These are phyloP conservation scores for Diaporthe amygdali DNA, from an alignment of 2,329 filamentous ascomycete species.

Conservation along the genomic window DNA sequence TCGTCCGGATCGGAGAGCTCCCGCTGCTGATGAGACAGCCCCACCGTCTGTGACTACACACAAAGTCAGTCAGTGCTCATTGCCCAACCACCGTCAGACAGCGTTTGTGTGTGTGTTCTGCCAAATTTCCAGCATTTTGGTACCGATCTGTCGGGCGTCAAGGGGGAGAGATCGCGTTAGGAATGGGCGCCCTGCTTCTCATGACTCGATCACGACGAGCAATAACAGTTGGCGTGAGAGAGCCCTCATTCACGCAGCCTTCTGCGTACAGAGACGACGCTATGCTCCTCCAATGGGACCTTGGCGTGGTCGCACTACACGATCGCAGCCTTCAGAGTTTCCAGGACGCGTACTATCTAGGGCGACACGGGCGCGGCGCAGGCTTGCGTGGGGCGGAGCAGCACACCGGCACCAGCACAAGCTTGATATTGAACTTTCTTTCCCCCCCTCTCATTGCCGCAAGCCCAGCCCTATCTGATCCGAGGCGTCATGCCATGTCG, in stretches of 20 bases:
- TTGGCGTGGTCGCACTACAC: not conserved
- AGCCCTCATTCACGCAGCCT: not conserved
- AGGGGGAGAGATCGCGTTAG: not conserved
- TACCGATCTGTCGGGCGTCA: not conserved
- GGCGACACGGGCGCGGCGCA: conserved; percentile 14
- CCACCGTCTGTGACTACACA: not conserved
- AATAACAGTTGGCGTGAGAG: not conserved
- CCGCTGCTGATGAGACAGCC: conserved; percentile 8
- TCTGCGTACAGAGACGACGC: too few relatives aligned
- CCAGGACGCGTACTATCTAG: not conserved
- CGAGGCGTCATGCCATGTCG: not conserved
- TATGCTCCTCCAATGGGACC: not conserved
- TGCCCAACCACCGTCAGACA: not conserved
- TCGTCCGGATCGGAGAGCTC: conserved; percentile 4
- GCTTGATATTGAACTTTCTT: not conserved
- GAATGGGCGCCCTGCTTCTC: not conserved
- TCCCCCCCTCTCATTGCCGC: not conserved
- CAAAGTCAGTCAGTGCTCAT: not conserved
- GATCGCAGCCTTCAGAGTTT: not conserved
- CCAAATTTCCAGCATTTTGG: conserved; percentile 2
- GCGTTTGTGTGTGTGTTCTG: not conserved
- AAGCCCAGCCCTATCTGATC: conserved; percentile 4
- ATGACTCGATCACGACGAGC: not conserved
- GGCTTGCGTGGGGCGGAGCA: conserved; percentile 8
- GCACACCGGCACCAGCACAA: not conserved